A percentile compares a stretch with the other conserved stretches of the same genome.
Conservation (phyloP, 1,284 basidiomycete species). For the Albatrellus sp. region DNA sequence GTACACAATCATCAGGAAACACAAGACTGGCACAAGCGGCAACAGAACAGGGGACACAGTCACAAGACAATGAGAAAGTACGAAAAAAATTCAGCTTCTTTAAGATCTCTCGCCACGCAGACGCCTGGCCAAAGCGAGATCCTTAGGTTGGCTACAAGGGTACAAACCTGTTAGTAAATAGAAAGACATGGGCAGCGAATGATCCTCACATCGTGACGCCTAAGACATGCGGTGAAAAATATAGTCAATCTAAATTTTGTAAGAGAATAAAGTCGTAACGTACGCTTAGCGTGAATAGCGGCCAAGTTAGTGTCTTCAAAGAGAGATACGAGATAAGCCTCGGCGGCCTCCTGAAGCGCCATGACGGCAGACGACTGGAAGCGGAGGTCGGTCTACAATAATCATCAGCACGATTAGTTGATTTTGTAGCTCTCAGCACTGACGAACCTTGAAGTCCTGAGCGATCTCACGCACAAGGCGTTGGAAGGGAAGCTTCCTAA, state of each 20-base stretch:
- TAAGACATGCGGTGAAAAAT: conserved; percentile 6
- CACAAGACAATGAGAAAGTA: conserved; percentile 7
- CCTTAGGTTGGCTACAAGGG: conserved; percentile 60
- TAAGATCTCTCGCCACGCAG: conserved; percentile 83
- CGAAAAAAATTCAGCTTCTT: conserved; percentile 14
- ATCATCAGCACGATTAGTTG: conserved; percentile 5
- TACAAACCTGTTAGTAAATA: background rate
- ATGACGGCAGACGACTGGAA: conserved; percentile 97
- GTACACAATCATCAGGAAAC: background rate
- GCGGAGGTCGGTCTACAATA: conserved; percentile 70
- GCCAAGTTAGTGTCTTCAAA: conserved; percentile 90
- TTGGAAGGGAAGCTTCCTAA: conserved; percentile 95
- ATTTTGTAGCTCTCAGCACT: background rate
- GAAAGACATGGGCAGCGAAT: conserved; percentile 12
- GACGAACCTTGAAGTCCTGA: conserved; percentile 87
- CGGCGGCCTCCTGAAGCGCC: conserved; percentile 91
- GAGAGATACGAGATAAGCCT: conserved; percentile 95
- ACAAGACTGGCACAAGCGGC: background rate
- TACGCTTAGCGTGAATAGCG: conserved; percentile 85
- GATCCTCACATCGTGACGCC: conserved; percentile 57
- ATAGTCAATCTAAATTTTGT: conserved; percentile 3
- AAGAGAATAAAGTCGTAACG: conserved; percentile 8
- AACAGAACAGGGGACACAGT: conserved; percentile 1
- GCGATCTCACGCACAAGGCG: conserved; percentile 93
- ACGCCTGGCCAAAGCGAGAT: conserved; percentile 80